These are phyloP conservation scores for Paralagenidium karlingii DNA, from an alignment of 352 stramenopile species.

Conservation along the genomic window DNA sequence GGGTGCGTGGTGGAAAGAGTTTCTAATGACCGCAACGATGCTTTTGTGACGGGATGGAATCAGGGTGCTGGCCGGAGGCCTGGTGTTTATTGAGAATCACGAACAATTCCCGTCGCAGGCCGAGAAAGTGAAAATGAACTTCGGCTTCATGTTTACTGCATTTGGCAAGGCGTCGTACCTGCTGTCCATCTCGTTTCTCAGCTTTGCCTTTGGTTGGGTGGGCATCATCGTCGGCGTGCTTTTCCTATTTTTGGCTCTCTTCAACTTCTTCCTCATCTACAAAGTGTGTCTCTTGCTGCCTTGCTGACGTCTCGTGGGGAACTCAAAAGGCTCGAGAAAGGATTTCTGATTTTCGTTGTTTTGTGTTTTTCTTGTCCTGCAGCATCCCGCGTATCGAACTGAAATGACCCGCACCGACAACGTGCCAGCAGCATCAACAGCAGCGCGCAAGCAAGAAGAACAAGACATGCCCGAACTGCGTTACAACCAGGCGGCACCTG, in stretches of 20 bases:
- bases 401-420: constrained; percentile 48
- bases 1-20: too few species aligned
- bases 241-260: constrained; percentile 61
- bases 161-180: constrained; percentile 77
- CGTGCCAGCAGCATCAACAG: too few species aligned
- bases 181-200: constrained; percentile 67
- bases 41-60: background rate
- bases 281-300: too few species aligned
- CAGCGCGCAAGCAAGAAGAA: background rate
- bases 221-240: constrained; percentile 59
- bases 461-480: constrained; percentile 64
- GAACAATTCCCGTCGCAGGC: constrained; percentile 66
- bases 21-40: too few species aligned
- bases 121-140: constrained; percentile 77
- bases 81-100: constrained; percentile 79
- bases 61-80: constrained; percentile 39
- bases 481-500: constrained; percentile 49
- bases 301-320: too few species aligned
- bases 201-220: constrained; percentile 70
- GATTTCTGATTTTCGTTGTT: constrained; percentile 7
- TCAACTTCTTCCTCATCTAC: constrained; percentile 84
- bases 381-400: constrained; percentile 72
- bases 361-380: constrained; percentile 1
- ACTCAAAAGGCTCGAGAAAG: background rate
- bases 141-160: constrained; percentile 82